These are phyloP conservation scores for Sergeia podlipaevii DNA, from an alignment of 208 protist genomes.

Conservation along the genomic window DNA sequence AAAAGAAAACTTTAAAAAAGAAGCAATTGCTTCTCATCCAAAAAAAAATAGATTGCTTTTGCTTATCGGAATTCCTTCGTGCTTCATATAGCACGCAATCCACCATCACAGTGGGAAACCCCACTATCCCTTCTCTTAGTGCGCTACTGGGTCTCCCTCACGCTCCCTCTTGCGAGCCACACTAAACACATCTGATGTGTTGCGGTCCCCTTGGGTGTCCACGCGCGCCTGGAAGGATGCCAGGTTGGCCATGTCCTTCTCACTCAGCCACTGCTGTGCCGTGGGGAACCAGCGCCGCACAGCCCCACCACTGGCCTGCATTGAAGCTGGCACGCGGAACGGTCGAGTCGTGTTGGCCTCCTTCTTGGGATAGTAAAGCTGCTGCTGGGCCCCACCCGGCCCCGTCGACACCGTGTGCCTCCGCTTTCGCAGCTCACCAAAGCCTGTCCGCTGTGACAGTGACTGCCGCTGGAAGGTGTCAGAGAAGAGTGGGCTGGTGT, in stretches of 20 bases:
- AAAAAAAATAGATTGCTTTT: too few relatives aligned
- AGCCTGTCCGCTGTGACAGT: slow-evolving; percentile 50
- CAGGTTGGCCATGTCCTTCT: slow-evolving; percentile 53
- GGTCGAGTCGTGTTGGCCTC: slow-evolving; percentile 24
- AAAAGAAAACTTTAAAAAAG: neutral
- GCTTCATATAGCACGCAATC: too few relatives aligned
- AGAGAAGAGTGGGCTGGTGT: slow-evolving; percentile 11
- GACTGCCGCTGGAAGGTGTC: slow-evolving; percentile 18
- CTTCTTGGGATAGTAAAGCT: slow-evolving; percentile 51
- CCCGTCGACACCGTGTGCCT: neutral
- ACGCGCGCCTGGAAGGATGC: slow-evolving; percentile 24
- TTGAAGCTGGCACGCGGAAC: slow-evolving; percentile 50
- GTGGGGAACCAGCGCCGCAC: slow-evolving; percentile 50
- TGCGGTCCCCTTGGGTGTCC: slow-evolving; percentile 13
- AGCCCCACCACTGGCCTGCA: slow-evolving; percentile 23
- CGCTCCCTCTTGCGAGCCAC: slow-evolving; percentile 25
- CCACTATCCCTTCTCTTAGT: neutral
- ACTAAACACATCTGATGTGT: slow-evolving; percentile 25
- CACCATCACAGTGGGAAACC: too few relatives aligned
- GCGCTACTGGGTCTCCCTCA: slow-evolving; percentile 4
- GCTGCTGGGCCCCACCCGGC: slow-evolving; percentile 7
- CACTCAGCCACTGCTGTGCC: slow-evolving; percentile 49
- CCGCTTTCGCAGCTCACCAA: slow-evolving; percentile 43
- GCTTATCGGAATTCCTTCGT: too few relatives aligned
- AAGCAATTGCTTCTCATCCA: neutral